Percentiles rank a stretch among this genome's conserved stretches.
These are phyloP conservation scores for Collybiopsis confluens DNA, from an alignment of 768 basidiomycete species.

Conservation along the genomic window DNA sequence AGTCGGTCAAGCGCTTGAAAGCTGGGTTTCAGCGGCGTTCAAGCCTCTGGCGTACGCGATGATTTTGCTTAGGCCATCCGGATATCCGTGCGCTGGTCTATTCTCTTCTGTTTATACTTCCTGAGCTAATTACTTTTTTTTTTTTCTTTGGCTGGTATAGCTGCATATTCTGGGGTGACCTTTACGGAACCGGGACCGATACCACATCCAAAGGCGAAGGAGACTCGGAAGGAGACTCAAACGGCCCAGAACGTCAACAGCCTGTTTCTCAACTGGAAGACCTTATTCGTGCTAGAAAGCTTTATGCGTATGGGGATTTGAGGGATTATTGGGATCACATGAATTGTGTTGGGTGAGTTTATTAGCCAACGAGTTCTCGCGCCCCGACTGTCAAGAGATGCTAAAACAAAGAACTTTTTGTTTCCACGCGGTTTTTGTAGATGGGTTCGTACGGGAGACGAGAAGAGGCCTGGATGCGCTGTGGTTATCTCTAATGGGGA, in stretches of 20 bases:
- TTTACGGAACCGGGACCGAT: constrained; percentile 52
- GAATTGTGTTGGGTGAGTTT: constrained; percentile 40
- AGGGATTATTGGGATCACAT: constrained; percentile 42
- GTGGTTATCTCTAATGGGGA: constrained; percentile 46
- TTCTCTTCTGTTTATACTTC: background rate
- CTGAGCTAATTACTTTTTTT: too few species aligned
- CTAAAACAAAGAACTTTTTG: too few species aligned
- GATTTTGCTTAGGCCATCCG: constrained; percentile 45
- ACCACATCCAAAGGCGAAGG: too few species aligned
- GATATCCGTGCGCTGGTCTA: constrained; percentile 47
- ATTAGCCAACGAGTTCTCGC: background rate
- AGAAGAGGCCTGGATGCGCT: constrained; percentile 35
- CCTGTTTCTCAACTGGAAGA: constrained; percentile 24
- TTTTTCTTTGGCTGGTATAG: too few species aligned
- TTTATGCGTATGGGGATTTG: constrained; percentile 42
- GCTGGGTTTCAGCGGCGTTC: constrained; percentile 50
- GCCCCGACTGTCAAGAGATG: too few species aligned
- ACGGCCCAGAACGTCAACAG: constrained; percentile 25
- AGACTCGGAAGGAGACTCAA: too few species aligned
- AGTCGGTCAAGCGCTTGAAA: constrained; percentile 56
- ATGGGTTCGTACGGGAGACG: constrained; percentile 44
- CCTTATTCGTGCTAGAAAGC: constrained; percentile 31
- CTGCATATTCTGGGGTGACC: constrained; percentile 60
- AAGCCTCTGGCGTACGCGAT: constrained; percentile 59
- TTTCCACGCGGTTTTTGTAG: too few species aligned